These are phyloP conservation scores for Fraxinus platypoda DNA, from an alignment of 305 asterid genomes.

Conservation along the genomic window DNA sequence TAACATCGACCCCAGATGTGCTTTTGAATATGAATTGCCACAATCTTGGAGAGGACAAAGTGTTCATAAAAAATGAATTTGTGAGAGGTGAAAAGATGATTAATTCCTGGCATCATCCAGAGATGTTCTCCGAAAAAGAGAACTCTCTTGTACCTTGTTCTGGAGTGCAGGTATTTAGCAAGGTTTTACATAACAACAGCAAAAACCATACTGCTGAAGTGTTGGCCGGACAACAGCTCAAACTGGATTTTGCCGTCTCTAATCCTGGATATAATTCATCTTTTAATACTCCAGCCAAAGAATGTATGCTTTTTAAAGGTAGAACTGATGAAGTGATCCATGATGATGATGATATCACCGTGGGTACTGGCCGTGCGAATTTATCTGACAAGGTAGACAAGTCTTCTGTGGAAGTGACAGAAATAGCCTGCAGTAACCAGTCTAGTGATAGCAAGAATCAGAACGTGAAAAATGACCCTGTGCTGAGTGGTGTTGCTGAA, in stretches of 20 bases:
- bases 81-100: constrained; percentile 32
- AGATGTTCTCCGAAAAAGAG: constrained; percentile 30
- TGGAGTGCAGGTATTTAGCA: constrained; percentile 38
- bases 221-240: constrained; percentile 33
- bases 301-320: constrained; percentile 25
- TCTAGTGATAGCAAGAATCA: constrained; percentile 37
- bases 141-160: constrained; percentile 46
- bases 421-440: constrained; percentile 34
- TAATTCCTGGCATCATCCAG: constrained; percentile 32
- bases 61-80: neutral
- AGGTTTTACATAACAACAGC: constrained; percentile 25
- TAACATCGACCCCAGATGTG: constrained; percentile 28
- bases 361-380: constrained; percentile 27
- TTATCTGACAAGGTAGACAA: constrained; percentile 31
- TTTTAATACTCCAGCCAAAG: constrained; percentile 37
- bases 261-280: constrained; percentile 30
- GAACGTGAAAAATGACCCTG: constrained; percentile 53
- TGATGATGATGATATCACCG: constrained; percentile 22
- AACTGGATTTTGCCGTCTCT: constrained; percentile 25
- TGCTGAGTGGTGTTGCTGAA: constrained; percentile 79
- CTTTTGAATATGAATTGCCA: constrained; percentile 27
- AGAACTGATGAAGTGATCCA: constrained; percentile 31
- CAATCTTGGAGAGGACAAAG: constrained; percentile 35
- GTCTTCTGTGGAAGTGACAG: constrained; percentile 29
- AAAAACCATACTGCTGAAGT: constrained; percentile 33